These are phyloP conservation scores for Strombidium stylifer DNA, from an alignment of 73 alveolate species.

Conservation along the genomic window DNA sequence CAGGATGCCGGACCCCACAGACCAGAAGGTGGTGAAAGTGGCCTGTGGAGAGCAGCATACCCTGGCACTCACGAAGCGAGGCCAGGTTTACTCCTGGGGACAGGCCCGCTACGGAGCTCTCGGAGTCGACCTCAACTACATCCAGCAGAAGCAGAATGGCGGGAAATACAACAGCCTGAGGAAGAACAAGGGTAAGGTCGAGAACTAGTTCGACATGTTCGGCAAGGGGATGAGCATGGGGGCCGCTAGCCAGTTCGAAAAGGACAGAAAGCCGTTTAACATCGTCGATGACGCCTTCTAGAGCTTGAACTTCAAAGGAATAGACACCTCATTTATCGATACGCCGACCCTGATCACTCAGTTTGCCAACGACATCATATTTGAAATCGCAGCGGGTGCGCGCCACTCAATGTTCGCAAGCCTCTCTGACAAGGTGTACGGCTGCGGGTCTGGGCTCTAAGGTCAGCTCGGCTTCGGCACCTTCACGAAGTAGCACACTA, in stretches of 20 bases:
- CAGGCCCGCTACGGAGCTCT: conserved; percentile 62
- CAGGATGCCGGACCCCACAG: no score
- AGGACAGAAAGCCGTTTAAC: no score
- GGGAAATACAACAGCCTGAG: no score
- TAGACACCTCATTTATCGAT: no score
- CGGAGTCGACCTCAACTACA: conserved; percentile 26
- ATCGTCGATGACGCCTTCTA: no score
- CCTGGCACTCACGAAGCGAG: conserved; percentile 29
- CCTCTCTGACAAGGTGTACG: not conserved
- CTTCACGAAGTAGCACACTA: no score
- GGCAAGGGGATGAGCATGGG: no score
- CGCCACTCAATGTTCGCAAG: conserved; percentile 35
- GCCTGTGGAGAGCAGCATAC: conserved; percentile 68
- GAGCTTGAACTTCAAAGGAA: no score
- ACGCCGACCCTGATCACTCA: conserved; percentile 4
- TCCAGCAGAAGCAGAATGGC: no score
- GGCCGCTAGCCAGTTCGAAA: no score
- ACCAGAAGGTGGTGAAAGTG: conserved; percentile 18
- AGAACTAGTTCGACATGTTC: no score
- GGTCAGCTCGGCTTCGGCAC: conserved; percentile 48
- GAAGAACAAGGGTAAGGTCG: no score
- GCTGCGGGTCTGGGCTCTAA: conserved; percentile 14
- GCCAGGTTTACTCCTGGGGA: conserved; percentile 72
- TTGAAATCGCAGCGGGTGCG: conserved; percentile 36
- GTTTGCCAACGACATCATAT: not conserved